Evolutionary conservation across 73 alveolate species (phyloP).

Genomic region (Uronychia binucleata): DNA sequence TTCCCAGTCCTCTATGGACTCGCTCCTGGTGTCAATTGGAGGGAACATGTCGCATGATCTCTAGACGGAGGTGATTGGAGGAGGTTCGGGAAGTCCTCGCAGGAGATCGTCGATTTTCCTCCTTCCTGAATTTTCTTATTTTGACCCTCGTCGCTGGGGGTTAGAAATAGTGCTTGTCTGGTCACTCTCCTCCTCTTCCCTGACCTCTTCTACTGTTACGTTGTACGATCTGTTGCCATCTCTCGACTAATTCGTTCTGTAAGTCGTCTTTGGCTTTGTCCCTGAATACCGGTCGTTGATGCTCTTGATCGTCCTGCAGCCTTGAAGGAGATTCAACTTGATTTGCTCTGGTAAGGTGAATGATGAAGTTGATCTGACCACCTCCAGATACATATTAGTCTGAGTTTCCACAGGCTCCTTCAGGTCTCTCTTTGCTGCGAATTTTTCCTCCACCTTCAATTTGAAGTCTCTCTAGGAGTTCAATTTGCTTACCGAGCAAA

Average conservation of each 20-base stretch:
- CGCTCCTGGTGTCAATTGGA: background rate
- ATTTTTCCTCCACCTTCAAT: background rate
- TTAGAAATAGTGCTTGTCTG: background rate
- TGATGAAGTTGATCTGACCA: background rate
- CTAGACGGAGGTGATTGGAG: background rate
- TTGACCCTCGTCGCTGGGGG: background rate
- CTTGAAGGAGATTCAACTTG: background rate
- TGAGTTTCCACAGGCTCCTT: background rate
- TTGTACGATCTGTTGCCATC: background rate
- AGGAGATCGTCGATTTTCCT: background rate
- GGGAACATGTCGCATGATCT: background rate
- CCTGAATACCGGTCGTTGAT: background rate
- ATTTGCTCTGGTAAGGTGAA: background rate
- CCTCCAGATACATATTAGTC: background rate
- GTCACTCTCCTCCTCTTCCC: background rate
- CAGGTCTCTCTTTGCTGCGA: background rate
- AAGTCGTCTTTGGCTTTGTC: background rate
- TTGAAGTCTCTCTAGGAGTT: background rate
- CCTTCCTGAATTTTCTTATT: no score
- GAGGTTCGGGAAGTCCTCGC: background rate
- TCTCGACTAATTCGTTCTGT: background rate
- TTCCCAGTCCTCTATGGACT: background rate
- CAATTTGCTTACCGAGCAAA: background rate
- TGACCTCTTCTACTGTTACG: background rate
- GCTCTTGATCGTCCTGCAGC: background rate